These are phyloP conservation scores for Clarireedia homoeocarpa DNA, from an alignment of 2,329 filamentous ascomycete species.

Conservation along the genomic window DNA sequence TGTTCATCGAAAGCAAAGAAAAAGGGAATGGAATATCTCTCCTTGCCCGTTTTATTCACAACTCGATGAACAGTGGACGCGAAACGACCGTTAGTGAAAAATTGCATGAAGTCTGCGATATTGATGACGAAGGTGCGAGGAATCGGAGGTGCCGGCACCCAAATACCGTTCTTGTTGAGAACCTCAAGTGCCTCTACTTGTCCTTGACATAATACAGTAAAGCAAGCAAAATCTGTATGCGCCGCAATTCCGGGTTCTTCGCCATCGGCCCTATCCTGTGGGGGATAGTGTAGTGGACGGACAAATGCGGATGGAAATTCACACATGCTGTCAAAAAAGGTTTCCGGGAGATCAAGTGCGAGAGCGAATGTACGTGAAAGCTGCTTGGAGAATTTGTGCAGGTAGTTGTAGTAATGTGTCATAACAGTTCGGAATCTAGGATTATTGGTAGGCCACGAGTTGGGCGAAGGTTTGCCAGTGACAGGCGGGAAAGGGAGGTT, in stretches of 20 bases:
- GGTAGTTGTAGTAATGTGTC: background rate
- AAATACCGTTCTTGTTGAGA: background rate
- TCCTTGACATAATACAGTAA: background rate
- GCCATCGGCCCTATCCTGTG: background rate
- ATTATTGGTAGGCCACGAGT: background rate
- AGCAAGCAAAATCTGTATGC: background rate
- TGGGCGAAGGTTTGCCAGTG: background rate
- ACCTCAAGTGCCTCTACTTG: background rate
- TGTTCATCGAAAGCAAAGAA: background rate
- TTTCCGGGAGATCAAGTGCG: background rate
- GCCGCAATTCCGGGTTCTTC: background rate
- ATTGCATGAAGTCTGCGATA: slow-evolving; percentile 15
- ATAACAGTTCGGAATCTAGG: background rate
- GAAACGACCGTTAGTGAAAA: slow-evolving; percentile 13
- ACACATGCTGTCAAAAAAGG: background rate
- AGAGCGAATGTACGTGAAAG: background rate
- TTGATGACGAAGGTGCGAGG: background rate
- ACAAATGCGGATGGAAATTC: background rate
- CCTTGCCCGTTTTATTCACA: slow-evolving; percentile 13
- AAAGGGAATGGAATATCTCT: background rate
- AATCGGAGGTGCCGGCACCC: background rate
- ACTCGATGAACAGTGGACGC: slow-evolving; percentile 16
- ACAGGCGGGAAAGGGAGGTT: background rate
- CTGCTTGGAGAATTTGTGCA: background rate
- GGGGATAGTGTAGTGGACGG: background rate